Percentiles rank a stretch among this genome's conserved stretches.
Evolutionary conservation across 2,329 filamentous ascomycete genomes (phyloP).

Genomic region (Dactylellina leptospora): DNA sequence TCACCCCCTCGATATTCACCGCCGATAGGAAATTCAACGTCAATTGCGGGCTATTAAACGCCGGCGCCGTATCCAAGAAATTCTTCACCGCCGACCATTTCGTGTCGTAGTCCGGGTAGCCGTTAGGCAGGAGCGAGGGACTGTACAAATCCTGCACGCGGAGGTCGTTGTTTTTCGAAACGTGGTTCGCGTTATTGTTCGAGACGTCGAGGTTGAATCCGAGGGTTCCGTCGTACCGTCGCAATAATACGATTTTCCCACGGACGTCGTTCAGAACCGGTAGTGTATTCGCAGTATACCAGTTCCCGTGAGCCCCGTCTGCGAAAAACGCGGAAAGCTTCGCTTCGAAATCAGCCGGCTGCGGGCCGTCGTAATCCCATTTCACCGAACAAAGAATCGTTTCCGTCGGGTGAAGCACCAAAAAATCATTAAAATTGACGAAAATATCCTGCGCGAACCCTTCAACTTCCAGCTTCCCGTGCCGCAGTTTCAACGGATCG

Average conservation of each 20-base stretch:
- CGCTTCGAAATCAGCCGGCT: slow-evolving; percentile 23
- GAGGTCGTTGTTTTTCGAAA: neutral
- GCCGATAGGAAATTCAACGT: slow-evolving; percentile 22
- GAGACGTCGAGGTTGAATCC: slow-evolving; percentile 18
- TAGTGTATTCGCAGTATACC: slow-evolving; percentile 13
- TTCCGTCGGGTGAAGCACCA: slow-evolving; percentile 7
- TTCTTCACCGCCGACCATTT: slow-evolving; percentile 16
- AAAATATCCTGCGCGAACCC: slow-evolving; percentile 15
- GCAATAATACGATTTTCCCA: slow-evolving; percentile 18
- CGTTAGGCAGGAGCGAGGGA: neutral
- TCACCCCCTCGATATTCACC: slow-evolving; percentile 20
- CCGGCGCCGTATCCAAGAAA: neutral
- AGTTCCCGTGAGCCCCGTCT: slow-evolving; percentile 5
- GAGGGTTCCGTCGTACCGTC: slow-evolving; percentile 14
- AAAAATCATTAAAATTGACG: slow-evolving; percentile 6
- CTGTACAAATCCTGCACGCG: slow-evolving; percentile 30
- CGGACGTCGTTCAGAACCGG: slow-evolving; percentile 13
- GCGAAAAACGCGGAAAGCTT: neutral
- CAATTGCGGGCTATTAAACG: slow-evolving; percentile 14
- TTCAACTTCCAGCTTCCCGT: slow-evolving; percentile 15
- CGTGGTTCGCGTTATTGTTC: slow-evolving; percentile 17
- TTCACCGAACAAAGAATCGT: slow-evolving; percentile 27
- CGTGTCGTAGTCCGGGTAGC: slow-evolving; percentile 3
- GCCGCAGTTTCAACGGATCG: slow-evolving; percentile 19
- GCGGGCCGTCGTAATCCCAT: slow-evolving; percentile 22